Percentiles rank a stretch among this genome's conserved stretches.
Evolutionary conservation across 345 rosid species (phyloP).

Genomic region (Anacardium occidentale): DNA sequence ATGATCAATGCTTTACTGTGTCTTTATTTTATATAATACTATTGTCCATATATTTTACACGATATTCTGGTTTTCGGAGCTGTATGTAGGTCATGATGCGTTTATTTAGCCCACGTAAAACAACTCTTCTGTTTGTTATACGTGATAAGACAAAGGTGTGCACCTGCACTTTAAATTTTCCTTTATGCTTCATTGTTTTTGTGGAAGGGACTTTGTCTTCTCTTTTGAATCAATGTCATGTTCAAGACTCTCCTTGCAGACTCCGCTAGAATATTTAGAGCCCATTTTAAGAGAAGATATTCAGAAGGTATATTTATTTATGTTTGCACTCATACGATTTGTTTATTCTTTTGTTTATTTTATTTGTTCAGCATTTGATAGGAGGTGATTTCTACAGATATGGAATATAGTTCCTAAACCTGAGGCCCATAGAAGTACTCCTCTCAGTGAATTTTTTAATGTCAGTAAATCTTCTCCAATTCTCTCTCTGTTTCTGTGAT

Average conservation of each 20-base stretch:
- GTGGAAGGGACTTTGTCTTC: conserved; percentile 13
- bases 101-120: conserved; percentile 85
- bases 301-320: conserved; percentile 52
- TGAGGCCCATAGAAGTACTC: conserved; percentile 59
- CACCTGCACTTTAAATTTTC: conserved; percentile 7
- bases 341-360: not conserved
- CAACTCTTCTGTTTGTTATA: conserved; percentile 81
- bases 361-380: conserved; percentile 31
- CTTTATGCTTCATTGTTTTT: not conserved
- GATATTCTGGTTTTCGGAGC: conserved; percentile 12
- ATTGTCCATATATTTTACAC: too few relatives aligned
- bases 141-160: conserved; percentile 86
- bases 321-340: not conserved
- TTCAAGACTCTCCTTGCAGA: conserved; percentile 36
- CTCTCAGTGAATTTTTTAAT: conserved; percentile 78
- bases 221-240: conserved; percentile 5
- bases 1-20: conserved; percentile 1
- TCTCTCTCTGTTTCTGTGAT: not conserved
- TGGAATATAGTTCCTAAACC: conserved; percentile 86
- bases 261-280: conserved; percentile 71
- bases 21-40: conserved; percentile 14
- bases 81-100: conserved; percentile 74
- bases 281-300: conserved; percentile 69
- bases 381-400: conserved; percentile 47
- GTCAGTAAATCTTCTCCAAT: conserved; percentile 35